phyloP scores from a whole-genome alignment of 202 grass and related monocot genomes.

The Setaria italica region DNA sequence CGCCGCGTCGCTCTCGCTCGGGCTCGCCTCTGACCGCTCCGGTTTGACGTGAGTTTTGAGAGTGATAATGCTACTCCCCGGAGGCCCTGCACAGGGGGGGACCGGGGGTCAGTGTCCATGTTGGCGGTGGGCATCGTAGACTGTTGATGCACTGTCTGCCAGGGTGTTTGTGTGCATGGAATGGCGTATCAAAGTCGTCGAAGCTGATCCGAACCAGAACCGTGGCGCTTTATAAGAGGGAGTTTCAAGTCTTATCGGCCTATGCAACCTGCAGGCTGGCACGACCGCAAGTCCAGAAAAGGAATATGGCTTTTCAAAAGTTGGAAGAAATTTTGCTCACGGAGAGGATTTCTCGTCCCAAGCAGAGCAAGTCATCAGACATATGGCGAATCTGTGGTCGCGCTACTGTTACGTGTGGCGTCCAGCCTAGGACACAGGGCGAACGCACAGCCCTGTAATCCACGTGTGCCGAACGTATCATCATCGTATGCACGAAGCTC shows the following conservation, averaged over 20 bases:
- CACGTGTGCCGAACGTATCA: not conserved
- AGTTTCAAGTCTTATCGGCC: not conserved
- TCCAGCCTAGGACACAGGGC: constrained; percentile 13
- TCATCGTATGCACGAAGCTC: no score
- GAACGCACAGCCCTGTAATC: not conserved
- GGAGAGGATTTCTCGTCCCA: no score
- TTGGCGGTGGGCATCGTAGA: not conserved
- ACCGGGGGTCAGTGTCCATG: not conserved
- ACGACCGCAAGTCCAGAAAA: not conserved
- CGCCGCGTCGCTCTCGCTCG: not conserved
- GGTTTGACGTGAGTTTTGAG: no score
- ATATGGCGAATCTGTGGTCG: not conserved
- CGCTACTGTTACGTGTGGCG: not conserved
- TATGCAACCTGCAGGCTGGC: not conserved
- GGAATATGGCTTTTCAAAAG: not conserved
- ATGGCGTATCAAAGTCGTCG: not conserved
- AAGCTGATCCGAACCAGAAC: not conserved
- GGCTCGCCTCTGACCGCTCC: not conserved
- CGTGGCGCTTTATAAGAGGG: no score
- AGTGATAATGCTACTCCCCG: not conserved
- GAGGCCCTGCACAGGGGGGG: no score
- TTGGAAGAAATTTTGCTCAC: not conserved
- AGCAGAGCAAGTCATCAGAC: not conserved
- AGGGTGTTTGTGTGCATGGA: not conserved
- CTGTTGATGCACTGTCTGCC: no score